phyloP scores from a whole-genome alignment of 495 filamentous ascomycete species.

The Chlorociboria aeruginascens region DNA sequence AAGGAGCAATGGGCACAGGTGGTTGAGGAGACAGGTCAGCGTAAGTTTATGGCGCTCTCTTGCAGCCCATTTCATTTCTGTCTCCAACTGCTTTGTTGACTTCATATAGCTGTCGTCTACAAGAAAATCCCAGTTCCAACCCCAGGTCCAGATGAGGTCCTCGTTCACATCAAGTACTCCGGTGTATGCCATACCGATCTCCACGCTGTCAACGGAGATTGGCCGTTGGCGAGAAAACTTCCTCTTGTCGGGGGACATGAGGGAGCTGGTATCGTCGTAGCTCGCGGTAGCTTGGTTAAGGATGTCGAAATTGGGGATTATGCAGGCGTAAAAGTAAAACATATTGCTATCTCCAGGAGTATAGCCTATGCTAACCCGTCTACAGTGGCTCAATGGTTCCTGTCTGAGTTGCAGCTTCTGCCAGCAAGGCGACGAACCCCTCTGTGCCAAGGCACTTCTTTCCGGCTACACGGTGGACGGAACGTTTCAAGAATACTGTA shows the following conservation, averaged over 20 bases:
- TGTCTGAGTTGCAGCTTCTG: conserved; percentile 75
- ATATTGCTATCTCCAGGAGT: neutral
- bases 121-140: conserved; percentile 72
- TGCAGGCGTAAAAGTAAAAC: conserved; percentile 56
- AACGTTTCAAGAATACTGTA: conserved; percentile 83
- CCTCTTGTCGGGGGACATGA: conserved; percentile 94
- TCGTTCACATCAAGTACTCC: conserved; percentile 84
- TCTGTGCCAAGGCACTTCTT: conserved; percentile 59
- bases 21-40: conserved; percentile 63
- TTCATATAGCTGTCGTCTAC: conserved; percentile 46
- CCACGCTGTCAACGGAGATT: conserved; percentile 71
- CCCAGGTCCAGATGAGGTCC: conserved; percentile 77
- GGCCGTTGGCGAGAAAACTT: conserved; percentile 67
- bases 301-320: conserved; percentile 70
- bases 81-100: conserved; percentile 10
- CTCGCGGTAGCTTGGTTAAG: conserved; percentile 57
- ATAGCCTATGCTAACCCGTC: neutral
- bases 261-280: conserved; percentile 77
- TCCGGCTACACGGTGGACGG: conserved; percentile 91
- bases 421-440: conserved; percentile 54
- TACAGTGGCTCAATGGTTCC: conserved; percentile 68
- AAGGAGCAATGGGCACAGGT: conserved; percentile 80
- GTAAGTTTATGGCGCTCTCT: conserved; percentile 23
- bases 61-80: neutral
- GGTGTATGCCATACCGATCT: conserved; percentile 86